These are phyloP conservation scores for Leccinum subgranulosum DNA, from an alignment of 768 basidiomycete genomes.

Conservation along the genomic window DNA sequence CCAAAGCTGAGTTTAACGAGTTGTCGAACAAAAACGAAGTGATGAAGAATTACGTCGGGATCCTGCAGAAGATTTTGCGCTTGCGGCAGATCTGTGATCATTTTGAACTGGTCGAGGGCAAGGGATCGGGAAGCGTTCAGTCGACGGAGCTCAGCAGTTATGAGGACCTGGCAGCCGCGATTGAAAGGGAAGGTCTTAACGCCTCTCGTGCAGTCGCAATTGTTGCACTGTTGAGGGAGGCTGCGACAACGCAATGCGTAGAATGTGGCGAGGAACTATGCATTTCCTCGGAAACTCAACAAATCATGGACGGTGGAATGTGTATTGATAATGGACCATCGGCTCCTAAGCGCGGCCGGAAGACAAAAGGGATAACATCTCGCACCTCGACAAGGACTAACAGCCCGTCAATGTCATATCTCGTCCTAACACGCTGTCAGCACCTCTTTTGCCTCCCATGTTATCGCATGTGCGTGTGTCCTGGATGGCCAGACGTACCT, in stretches of 20 bases:
- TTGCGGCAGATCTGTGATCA: slow-evolving; percentile 98
- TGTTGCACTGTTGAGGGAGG: slow-evolving; percentile 80
- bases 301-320: slow-evolving; percentile 39
- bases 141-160: slow-evolving; percentile 53
- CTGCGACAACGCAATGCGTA: slow-evolving; percentile 83
- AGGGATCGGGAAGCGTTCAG: slow-evolving; percentile 47
- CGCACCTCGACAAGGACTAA: slow-evolving; percentile 72
- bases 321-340: slow-evolving; percentile 50
- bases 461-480: slow-evolving; percentile 75
- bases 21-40: slow-evolving; percentile 86
- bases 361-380: slow-evolving; percentile 55
- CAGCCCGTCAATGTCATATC: slow-evolving; percentile 61
- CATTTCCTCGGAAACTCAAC: slow-evolving; percentile 40
- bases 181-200: slow-evolving; percentile 77
- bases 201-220: slow-evolving; percentile 73
- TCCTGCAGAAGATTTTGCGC: slow-evolving; percentile 93
- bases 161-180: slow-evolving; percentile 75
- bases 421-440: slow-evolving; percentile 87
- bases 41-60: slow-evolving; percentile 98
- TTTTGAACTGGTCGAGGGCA: slow-evolving; percentile 80
- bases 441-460: slow-evolving; percentile 90
- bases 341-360: slow-evolving; percentile 48
- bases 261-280: slow-evolving; percentile 84
- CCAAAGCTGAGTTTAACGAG: slow-evolving; percentile 88
- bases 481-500: slow-evolving; percentile 74